phyloP scores from a whole-genome alignment of 2,329 filamentous ascomycete species.

The Aureobasidium lini region DNA sequence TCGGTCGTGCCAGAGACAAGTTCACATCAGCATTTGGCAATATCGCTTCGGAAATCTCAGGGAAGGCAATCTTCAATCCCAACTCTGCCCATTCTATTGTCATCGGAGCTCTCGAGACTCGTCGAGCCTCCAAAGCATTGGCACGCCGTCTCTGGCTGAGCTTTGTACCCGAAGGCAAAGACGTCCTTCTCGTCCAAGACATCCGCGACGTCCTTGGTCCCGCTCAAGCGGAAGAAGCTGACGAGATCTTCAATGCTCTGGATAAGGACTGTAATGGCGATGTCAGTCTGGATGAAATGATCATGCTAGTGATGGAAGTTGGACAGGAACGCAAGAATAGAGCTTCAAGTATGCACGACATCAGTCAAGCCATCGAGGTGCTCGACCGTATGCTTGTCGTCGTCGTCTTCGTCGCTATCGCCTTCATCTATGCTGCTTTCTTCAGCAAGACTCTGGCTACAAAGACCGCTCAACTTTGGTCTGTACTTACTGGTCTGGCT shows the following conservation, averaged over 20 bases:
- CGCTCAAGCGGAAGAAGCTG: constrained; percentile 20
- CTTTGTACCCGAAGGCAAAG: constrained; percentile 23
- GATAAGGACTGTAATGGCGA: constrained; percentile 30
- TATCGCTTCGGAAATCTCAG: constrained; percentile 77
- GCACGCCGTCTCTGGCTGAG: constrained; percentile 29
- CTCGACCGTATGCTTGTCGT: constrained; percentile 27
- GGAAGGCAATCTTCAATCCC: constrained; percentile 67
- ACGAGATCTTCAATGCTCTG: constrained; percentile 26
- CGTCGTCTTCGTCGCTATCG: constrained; percentile 23
- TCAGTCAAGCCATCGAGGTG: constrained; percentile 28
- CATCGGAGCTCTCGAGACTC: constrained; percentile 24
- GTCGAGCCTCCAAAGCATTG: constrained; percentile 25
- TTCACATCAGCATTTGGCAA: constrained; percentile 78
- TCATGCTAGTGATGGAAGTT: constrained; percentile 23
- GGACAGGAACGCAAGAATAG: constrained; percentile 26
- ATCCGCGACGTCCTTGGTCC: constrained; percentile 25
- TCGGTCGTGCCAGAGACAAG: constrained; percentile 69
- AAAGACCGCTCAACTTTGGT: constrained; percentile 22
- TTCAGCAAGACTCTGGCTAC: constrained; percentile 24
- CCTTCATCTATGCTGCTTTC: constrained; percentile 28
- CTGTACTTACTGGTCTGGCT: constrained; percentile 30
- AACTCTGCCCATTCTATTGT: constrained; percentile 24
- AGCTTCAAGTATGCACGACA: constrained; percentile 26
- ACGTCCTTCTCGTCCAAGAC: constrained; percentile 22
- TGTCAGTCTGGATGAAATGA: constrained; percentile 30